phyloP scores from a whole-genome alignment of 2,329 filamentous ascomycete genomes.

The Canariomyces notabilis region DNA sequence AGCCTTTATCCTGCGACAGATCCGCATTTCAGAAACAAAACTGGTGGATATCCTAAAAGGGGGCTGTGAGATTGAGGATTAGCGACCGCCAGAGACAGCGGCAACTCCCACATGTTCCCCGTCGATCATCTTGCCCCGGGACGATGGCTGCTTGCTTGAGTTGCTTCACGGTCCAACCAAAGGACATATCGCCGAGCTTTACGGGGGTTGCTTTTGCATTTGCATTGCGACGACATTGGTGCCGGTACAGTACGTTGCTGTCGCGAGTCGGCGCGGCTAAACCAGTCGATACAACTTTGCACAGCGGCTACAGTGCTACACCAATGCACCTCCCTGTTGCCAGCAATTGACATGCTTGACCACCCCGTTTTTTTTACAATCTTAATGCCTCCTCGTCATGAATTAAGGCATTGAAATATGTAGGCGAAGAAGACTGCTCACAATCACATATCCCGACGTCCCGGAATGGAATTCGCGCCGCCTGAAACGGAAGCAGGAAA shows the following conservation, averaged over 20 bases:
- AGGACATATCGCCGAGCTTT: not conserved
- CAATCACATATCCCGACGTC: no score
- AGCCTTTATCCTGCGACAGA: slow-evolving; percentile 28
- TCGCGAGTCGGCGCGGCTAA: not conserved
- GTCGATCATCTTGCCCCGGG: not conserved
- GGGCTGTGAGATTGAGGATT: no score
- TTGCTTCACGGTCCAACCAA: not conserved
- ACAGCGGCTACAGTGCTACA: not conserved
- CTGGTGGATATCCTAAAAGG: slow-evolving; percentile 10
- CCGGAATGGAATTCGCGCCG: not conserved
- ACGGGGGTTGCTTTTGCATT: not conserved
- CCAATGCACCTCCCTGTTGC: no score
- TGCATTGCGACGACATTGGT: not conserved
- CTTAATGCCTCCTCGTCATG: no score
- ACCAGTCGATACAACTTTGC: not conserved
- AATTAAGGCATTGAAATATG: not conserved
- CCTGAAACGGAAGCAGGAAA: slow-evolving; percentile 11
- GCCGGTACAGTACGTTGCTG: not conserved
- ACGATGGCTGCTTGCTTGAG: not conserved
- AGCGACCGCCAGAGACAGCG: no score
- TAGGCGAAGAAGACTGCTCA: not conserved
- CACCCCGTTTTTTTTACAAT: no score
- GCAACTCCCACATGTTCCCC: no score
- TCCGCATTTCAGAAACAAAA: slow-evolving; percentile 32
- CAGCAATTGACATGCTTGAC: no score